Evolutionary conservation across 2,329 filamentous ascomycete species (phyloP).

Genomic region (Cadophora gregata): DNA sequence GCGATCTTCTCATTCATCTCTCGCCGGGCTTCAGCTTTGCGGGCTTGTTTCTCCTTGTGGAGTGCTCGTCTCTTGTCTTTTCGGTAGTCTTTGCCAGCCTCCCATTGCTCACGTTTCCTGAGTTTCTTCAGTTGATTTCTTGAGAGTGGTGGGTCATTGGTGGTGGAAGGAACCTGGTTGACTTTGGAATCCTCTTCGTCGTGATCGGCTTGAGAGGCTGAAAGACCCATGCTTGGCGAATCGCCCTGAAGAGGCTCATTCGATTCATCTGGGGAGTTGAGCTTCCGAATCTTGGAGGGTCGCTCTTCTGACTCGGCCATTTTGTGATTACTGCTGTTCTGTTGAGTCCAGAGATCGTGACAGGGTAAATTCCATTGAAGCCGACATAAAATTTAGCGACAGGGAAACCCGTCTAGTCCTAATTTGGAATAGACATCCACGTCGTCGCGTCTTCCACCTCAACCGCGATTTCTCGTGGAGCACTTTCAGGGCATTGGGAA

Average conservation of each 20-base stretch:
- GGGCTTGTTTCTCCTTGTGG: slow-evolving; percentile 56
- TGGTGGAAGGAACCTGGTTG: slow-evolving; percentile 16
- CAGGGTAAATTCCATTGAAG: neutral
- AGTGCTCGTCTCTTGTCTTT: slow-evolving; percentile 59
- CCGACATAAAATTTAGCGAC: neutral
- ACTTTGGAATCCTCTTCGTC: neutral
- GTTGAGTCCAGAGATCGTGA: slow-evolving; percentile 23
- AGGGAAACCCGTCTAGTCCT: neutral
- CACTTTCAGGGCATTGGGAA: slow-evolving; percentile 6
- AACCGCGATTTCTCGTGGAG: slow-evolving; percentile 24
- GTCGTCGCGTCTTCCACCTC: slow-evolving; percentile 27
- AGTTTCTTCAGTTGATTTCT: slow-evolving; percentile 88
- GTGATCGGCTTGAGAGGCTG: neutral
- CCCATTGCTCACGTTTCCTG: slow-evolving; percentile 75
- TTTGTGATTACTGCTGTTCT: slow-evolving; percentile 16
- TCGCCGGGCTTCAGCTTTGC: slow-evolving; percentile 54
- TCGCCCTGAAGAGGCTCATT: slow-evolving; percentile 11
- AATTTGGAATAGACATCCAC: slow-evolving; percentile 19
- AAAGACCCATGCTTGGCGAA: slow-evolving; percentile 8
- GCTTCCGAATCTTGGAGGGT: slow-evolving; percentile 42
- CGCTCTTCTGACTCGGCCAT: slow-evolving; percentile 43
- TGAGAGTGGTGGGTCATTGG: slow-evolving; percentile 58
- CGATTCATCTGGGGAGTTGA: slow-evolving; percentile 28
- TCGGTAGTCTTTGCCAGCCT: slow-evolving; percentile 68
- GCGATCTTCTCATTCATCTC: slow-evolving; percentile 50